Base-by-base conservation (phyloP, 805 yeast species). In the Candida michaelii region DNA sequence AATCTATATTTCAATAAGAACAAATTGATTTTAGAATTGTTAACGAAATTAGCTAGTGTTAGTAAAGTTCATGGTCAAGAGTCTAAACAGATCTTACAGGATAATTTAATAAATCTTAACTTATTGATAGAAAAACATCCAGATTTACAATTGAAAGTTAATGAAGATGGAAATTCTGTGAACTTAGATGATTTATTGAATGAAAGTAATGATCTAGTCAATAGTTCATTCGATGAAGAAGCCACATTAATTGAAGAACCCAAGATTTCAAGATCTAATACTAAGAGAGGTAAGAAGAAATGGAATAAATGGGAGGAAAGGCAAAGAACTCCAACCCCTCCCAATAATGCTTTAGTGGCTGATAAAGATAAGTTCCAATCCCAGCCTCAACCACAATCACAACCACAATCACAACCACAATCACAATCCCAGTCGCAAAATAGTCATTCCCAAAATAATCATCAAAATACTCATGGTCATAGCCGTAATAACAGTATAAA, bases 51-150 rank as follows among this genome's bases (percentile, higher is more conserved):
- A 44, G 75, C 76, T 1, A 57, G 58, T 17, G 68, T 70, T 2
- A 63, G 81, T 2, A 71, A 67, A 40, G 52, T 62, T 14, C 81
- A 78, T 47, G 78, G 79, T n/a, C 66, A 64, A 40, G 77, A 76
- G 36, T 64, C 78, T 3, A 65, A 71, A 42, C 47, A 58, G 2
- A 53, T 79, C 2, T 55, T 80, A 36, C 65, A 62, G 30, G 74
- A 77, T 39, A 74, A 78, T 42, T 74, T 74, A 36, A 69, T 67
- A 6, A 62, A 73, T 15, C 64, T 82, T 45, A 64, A 55, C 17
- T 44, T 62, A 18, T 63, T 74, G 23, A 45, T 71, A 34, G 68
- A 62, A 10, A 62, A 62, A 33, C 50, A 61, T 42, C 72, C 66
- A 27, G 74, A 66, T 42, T 63, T 62, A 33, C 55, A 45, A 34